Conservation (phyloP, 257 asterid genomes). For the Solanum appendiculatum region DNA sequence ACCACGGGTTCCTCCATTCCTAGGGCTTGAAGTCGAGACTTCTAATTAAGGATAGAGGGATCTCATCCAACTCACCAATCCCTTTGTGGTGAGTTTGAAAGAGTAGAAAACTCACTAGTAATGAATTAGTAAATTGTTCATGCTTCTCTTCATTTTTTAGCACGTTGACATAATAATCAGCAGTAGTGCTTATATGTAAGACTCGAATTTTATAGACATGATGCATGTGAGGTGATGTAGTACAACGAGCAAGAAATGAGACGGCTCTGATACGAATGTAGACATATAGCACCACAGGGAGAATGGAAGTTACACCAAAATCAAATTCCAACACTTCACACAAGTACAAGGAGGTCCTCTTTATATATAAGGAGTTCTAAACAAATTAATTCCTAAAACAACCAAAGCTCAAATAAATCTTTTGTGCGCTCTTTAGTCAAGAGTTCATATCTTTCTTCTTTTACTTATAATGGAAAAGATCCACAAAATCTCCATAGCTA, state of each 20-base stretch:
- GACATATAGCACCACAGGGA: neutral
- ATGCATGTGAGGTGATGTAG: neutral
- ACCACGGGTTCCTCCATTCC: neutral
- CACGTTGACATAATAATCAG: neutral
- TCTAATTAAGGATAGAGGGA: neutral
- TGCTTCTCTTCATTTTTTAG: neutral
- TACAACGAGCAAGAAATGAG: neutral
- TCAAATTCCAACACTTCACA: neutral
- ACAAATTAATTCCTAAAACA: neutral
- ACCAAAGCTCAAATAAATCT: neutral
- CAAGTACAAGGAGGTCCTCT: neutral
- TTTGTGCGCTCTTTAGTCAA: neutral
- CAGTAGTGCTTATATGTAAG: neutral
- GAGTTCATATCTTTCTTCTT: neutral
- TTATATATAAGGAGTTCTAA: neutral
- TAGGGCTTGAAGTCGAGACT: neutral
- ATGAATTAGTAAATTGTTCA: neutral
- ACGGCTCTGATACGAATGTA: neutral
- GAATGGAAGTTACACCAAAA: neutral
- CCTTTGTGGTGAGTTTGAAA: neutral
- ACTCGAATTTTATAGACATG: neutral
- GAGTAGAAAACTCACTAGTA: neutral
- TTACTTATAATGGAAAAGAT: neutral
- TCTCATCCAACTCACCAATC: neutral
- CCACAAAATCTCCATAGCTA: neutral